Base-by-base conservation (phyloP, 768 basidiomycete species). In the Guyanaporus albipodus region DNA sequence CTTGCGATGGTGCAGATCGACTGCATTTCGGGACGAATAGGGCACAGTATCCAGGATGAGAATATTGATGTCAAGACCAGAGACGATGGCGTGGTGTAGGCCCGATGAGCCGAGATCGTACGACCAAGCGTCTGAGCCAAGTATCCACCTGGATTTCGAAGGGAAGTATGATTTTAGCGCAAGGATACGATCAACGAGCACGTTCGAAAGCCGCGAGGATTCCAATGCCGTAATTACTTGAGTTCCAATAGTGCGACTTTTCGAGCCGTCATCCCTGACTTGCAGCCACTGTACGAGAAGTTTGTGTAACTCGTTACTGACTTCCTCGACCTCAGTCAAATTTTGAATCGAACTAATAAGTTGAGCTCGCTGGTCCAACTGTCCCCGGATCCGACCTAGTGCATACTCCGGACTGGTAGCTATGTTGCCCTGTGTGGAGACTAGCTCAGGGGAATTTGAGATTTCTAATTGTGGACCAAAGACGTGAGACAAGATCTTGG, bases 41-140 rank as follows among this genome's bases (percentile, higher is more conserved):
- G 96, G 91, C 3, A 85, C 69, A 7, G 87, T 93, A 68, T 99
- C 96, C 60, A 98, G 82, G 54, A 98, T 83, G 64, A 99, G 87
- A 48, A 98, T 80, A 71, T 99, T 99, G 70, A 98, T 75, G 65
- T 98, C 85, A 47, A 93, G 77, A 17, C 85, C 82, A 6, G 93
- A 95, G 17, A 93, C 83, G 44, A 98, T 87, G 58, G 85, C 83
- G 57, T 98, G 96, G 65, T 99, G 95, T 31, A 99, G 73, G 38
- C 95, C 96, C 2, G 92, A 95, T 3, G 91, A 82, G 33, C 95
- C 96, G 33, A 98, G 81, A 67, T 98, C 96, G 64, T 96, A 91
- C 0, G 94, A 87, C 96, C 96, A 98, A 0, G 91, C 88, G 63
- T 99, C 96, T 17, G 94, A 97, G 17, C 95, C 93, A 56, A 99